A percentile compares a stretch with the other conserved stretches of the same genome.
These are phyloP conservation scores for Scheffersomyces quercinus DNA, from an alignment of 1,139 yeast species.

Conservation along the genomic window DNA sequence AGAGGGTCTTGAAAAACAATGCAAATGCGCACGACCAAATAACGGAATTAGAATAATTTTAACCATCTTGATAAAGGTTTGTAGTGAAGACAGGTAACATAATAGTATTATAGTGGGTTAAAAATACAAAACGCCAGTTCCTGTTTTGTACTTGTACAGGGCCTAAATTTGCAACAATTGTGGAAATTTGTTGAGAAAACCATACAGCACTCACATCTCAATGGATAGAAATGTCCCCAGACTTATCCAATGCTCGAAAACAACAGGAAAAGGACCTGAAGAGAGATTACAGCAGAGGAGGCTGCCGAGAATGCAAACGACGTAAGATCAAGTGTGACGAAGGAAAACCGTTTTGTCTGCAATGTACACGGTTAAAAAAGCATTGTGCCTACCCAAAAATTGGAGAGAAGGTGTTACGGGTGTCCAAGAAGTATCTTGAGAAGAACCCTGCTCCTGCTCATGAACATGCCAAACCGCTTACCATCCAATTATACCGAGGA, in stretches of 20 bases:
- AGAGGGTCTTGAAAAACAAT: too few species aligned
- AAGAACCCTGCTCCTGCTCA: slow-evolving; percentile 8
- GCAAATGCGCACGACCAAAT: too few species aligned
- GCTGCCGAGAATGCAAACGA: slow-evolving; percentile 29
- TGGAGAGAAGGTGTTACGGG: slow-evolving; percentile 19
- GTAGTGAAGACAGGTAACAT: too few species aligned
- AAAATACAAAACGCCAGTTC: too few species aligned
- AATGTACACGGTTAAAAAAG: slow-evolving; percentile 35
- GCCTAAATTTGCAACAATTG: too few species aligned
- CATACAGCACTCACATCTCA: background rate
- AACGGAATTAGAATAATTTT: too few species aligned
- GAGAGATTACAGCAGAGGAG: slow-evolving; percentile 20
- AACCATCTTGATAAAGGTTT: too few species aligned
- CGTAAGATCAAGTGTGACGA: slow-evolving; percentile 55
- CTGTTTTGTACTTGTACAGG: too few species aligned
- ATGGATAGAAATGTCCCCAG: background rate
- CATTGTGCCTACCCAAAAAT: slow-evolving; percentile 20
- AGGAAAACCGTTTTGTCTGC: slow-evolving; percentile 50
- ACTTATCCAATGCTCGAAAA: background rate
- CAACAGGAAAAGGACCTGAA: slow-evolving; percentile 1
- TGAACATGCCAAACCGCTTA: slow-evolving; percentile 7
- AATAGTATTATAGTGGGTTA: too few species aligned
- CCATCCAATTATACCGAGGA: slow-evolving; percentile 10
- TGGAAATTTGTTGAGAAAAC: too few species aligned
- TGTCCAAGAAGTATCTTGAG: slow-evolving; percentile 11